Base-by-base conservation (phyloP, 1,284 basidiomycete species). In the Fomes fomentarius region DNA sequence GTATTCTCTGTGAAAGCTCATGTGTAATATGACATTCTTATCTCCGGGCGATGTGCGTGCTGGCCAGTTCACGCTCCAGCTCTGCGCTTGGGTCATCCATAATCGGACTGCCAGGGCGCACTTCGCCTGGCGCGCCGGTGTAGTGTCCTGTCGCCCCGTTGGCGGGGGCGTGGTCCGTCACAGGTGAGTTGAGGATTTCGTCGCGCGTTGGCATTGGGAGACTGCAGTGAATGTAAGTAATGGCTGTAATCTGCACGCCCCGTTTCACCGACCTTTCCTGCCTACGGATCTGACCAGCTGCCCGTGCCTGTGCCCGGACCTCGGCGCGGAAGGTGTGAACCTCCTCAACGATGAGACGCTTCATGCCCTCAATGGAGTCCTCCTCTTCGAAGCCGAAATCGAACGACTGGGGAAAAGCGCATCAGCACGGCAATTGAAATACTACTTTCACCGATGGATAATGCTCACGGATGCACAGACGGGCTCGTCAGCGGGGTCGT, bases 331-430 rank as follows among this genome's bases (percentile, higher is more conserved):
- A 97, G n/a, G 79, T 73, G 57, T 87, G 87, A 34, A 98, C 96
- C 74, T 99, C 96, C 34, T 96, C 86, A 12, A 98, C 85, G 64
- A 99, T 99, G 66, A 99, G 75, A 61, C 84, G 84, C 74, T 96
- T 94, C 97, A 99, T 99, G 21, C 97, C 97, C 50, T 97, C 93
- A 56, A 96, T 95, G 49, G 89, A 87, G 61, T 99, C 96, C 72
- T 98, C 96, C 59, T 90, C 88, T 74, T 99, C 97, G 63, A 99
- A 99, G n/a, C 87, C 82, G 69, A 99, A 99, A 74, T 99, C 95
- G 66, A 99, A 98, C 75, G 91, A 88, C 87, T 93, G 5, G 4
- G 1, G 22, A 12, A 15, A 7, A 7, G 10, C 8, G 7, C 28
- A 30, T 30, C 7, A 30, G 28, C 6, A 6, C 7, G 12, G 28